Conservation (phyloP, 306 rosid species). For the Carpinus viminea region DNA sequence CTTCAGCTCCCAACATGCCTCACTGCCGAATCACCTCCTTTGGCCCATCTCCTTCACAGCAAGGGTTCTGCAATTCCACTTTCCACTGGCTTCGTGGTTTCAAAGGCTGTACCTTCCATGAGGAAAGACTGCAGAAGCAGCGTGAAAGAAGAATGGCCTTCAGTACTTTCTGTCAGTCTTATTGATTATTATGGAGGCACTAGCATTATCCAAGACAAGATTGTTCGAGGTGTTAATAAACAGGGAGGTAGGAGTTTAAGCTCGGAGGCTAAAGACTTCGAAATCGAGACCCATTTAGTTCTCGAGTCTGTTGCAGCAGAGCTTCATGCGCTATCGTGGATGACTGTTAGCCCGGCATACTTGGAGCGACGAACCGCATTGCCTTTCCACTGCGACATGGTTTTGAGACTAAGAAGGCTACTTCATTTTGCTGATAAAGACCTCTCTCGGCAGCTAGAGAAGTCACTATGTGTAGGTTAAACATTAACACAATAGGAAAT, state of each 20-base stretch:
- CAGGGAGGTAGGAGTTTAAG: slow-evolving; percentile 65
- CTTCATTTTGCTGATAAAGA: slow-evolving; percentile 97
- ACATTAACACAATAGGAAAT: slow-evolving; percentile 22
- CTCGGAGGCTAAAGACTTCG: slow-evolving; percentile 76
- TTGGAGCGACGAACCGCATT: slow-evolving; percentile 82
- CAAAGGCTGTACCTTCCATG: slow-evolving; percentile 92
- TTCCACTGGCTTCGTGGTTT: slow-evolving; percentile 86
- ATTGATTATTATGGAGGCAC: slow-evolving; percentile 86
- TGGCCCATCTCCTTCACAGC: slow-evolving; percentile 98
- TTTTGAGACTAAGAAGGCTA: slow-evolving; percentile 85
- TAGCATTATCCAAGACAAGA: slow-evolving; percentile 67
- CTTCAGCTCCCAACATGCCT: slow-evolving; percentile 98
- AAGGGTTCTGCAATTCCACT: slow-evolving; percentile 95
- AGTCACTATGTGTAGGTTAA: slow-evolving; percentile 45
- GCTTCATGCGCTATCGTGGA: slow-evolving; percentile 96
- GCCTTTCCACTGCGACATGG: slow-evolving; percentile 98
- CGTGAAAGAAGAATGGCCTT: slow-evolving; percentile 94
- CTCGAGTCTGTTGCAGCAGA: slow-evolving; percentile 89
- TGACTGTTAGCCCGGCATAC: slow-evolving; percentile 94
- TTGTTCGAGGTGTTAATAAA: slow-evolving; percentile 54
- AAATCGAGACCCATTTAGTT: slow-evolving; percentile 74
- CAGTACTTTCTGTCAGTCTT: slow-evolving; percentile 82
- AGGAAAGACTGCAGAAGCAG: slow-evolving; percentile 74
- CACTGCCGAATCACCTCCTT: slow-evolving; percentile 96
- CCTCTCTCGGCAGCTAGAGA: slow-evolving; percentile 67